Evolutionary conservation across 2,329 filamentous ascomycete genomes (phyloP).

Genomic region (Epicoccum sorghinum): DNA sequence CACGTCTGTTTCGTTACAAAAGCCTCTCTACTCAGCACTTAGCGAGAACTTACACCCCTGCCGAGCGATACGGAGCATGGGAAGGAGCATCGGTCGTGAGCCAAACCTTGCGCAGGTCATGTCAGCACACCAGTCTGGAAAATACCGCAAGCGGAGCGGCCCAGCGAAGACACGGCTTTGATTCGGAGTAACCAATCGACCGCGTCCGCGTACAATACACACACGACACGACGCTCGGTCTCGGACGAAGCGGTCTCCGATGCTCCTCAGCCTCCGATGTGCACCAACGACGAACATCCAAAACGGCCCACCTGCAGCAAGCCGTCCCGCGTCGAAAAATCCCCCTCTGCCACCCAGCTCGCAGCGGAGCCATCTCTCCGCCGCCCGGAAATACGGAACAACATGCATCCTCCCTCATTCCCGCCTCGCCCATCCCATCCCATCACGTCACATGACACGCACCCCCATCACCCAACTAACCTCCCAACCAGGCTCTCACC

Average conservation of each 20-base stretch:
- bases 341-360: too few species aligned
- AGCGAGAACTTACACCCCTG: neutral
- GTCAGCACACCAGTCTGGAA: neutral
- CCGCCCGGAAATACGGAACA: neutral
- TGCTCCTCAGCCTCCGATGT: too few species aligned
- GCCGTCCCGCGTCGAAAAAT: neutral
- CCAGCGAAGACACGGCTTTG: conserved; percentile 3
- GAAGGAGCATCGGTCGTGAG: neutral
- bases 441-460: neutral
- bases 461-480: neutral
- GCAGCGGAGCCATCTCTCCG: neutral
- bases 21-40: conserved; percentile 11
- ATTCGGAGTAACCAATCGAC: conserved; percentile 3
- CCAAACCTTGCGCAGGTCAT: too few species aligned
- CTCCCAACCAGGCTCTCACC: conserved; percentile 66
- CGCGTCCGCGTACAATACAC: neutral
- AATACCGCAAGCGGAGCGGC: conserved; percentile 6
- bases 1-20: conserved; percentile 10
- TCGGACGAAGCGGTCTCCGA: conserved; percentile 9
- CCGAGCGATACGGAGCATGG: neutral
- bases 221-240: conserved; percentile 5
- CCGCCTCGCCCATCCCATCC: neutral
- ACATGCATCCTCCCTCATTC: too few species aligned
- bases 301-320: neutral
- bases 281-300: too few species aligned